phyloP scores from a whole-genome alignment of 805 yeast genomes.

The Ogataea trehalophila region DNA sequence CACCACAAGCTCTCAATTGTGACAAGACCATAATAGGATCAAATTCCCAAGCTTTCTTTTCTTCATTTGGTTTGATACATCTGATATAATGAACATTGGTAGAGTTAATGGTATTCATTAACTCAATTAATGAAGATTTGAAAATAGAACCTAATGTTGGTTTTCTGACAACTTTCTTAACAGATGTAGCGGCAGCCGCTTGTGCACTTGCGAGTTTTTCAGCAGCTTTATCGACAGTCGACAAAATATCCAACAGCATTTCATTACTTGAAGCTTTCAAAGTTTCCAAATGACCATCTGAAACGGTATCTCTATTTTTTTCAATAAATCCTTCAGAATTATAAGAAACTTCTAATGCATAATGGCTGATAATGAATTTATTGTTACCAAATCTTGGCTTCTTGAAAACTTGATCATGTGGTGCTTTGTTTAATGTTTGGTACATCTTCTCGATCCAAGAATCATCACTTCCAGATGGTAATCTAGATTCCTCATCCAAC shows the following conservation, averaged over 20 bases:
- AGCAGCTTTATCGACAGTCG: slow-evolving; percentile 56
- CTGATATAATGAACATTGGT: slow-evolving; percentile 96
- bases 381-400: slow-evolving; percentile 93
- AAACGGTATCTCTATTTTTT: slow-evolving; percentile 95
- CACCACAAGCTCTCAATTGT: slow-evolving; percentile 98
- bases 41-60: slow-evolving; percentile 92
- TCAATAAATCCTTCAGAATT: slow-evolving; percentile 94
- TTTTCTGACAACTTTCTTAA: slow-evolving; percentile 50
- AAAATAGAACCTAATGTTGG: slow-evolving; percentile 95
- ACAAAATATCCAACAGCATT: slow-evolving; percentile 59
- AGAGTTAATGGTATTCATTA: slow-evolving; percentile 88
- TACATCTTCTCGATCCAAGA: slow-evolving; percentile 90
- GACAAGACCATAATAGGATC: slow-evolving; percentile 93
- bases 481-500: slow-evolving; percentile 90
- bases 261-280: slow-evolving; percentile 64
- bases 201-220: slow-evolving; percentile 36
- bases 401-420: slow-evolving; percentile 71
- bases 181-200: slow-evolving; percentile 32
- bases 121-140: slow-evolving; percentile 84
- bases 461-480: slow-evolving; percentile 91
- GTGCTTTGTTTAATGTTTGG: slow-evolving; percentile 74
- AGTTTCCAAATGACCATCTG: slow-evolving; percentile 90
- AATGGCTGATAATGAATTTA: slow-evolving; percentile 86
- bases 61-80: slow-evolving; percentile 95
- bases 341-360: slow-evolving; percentile 90